Conservation (phyloP, 2,329 filamentous ascomycete genomes). For the Alternaria dauci region DNA sequence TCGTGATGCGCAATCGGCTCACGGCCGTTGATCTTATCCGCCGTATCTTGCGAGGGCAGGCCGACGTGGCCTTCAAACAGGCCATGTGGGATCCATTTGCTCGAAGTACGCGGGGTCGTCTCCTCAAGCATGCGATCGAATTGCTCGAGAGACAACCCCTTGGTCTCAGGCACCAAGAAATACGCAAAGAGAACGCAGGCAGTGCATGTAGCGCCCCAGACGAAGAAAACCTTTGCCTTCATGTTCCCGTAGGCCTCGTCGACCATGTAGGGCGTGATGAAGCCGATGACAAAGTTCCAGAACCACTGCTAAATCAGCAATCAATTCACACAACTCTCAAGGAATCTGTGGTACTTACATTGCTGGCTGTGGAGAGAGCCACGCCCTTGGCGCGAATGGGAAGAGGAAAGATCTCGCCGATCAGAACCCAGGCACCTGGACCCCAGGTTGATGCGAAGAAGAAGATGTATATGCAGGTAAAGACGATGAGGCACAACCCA, state of each 20-base stretch:
- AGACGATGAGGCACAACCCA: slow-evolving; percentile 70
- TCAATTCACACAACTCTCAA: neutral
- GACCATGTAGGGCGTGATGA: slow-evolving; percentile 76
- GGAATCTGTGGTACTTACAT: slow-evolving; percentile 52
- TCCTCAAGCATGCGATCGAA: slow-evolving; percentile 88
- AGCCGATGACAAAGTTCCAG: slow-evolving; percentile 73
- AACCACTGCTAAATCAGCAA: slow-evolving; percentile 57
- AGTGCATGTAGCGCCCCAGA: slow-evolving; percentile 62
- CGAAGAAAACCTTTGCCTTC: slow-evolving; percentile 62
- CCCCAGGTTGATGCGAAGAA: slow-evolving; percentile 93
- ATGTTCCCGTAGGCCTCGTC: slow-evolving; percentile 70
- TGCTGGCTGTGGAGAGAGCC: slow-evolving; percentile 83
- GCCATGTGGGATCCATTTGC: slow-evolving; percentile 72
- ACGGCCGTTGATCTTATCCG: neutral
- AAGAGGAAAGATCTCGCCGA: slow-evolving; percentile 90
- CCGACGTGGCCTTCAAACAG: slow-evolving; percentile 9
- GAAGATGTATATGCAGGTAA: slow-evolving; percentile 93
- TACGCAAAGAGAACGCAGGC: slow-evolving; percentile 71
- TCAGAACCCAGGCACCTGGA: slow-evolving; percentile 74
- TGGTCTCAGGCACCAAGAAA: slow-evolving; percentile 79
- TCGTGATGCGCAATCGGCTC: neutral
- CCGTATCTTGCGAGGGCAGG: slow-evolving; percentile 1
- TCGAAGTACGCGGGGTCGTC: slow-evolving; percentile 75
- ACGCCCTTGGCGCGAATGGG: slow-evolving; percentile 89
- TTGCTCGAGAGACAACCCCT: slow-evolving; percentile 78